Evolutionary conservation across 768 basidiomycete species (phyloP), one percentile per base, ranked within the genome.

Genomic region (Tylopilus rubrobrunneus): DNA sequence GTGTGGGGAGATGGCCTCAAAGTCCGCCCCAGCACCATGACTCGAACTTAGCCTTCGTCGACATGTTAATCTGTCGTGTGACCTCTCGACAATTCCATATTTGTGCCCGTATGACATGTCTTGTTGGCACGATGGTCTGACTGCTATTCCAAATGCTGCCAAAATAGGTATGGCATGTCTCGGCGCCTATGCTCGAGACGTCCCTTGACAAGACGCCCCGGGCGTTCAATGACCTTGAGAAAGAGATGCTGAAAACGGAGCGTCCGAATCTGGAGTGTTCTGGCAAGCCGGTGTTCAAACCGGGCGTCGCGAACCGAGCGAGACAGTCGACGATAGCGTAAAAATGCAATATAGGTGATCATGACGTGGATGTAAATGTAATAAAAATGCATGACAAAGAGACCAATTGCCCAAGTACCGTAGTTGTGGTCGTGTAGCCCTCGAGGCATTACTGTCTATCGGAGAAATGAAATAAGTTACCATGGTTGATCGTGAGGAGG

Each of bases 391-490:
- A 52, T 34, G 56, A 50, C 19, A 11, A 45, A 28, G 33, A 43
- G 37, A 29, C n/a, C 23, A 17, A 33, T 39, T 34, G 42, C 27
- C 33, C 45, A 56, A 28, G 15, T 34, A 49, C 14, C 17, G 21
- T 36, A 27, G 39, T 19, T n/a, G 19, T 17, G 7, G 3, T 39
- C 8, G 42, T 12, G 51, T 31, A 31, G 29, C 11, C 45, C 25
- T 42, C 28, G 12, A 14, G 52, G 40, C 23, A 21, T 17, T 7
- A 55, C 5, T 37, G 48, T 66, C 54, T 54, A 59, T 10, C 42
- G 12, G 29, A 0, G 17, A 1, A 40, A 12, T 15, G 39, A 43
- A 25, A 57, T 65, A 67, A 64, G 21, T 65, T 64, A 67, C 27
- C 34, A 28, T 39, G 40, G 12, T 9, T 4, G 1, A 25, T 25